Percentiles rank a stretch among this genome's conserved stretches.
These are phyloP conservation scores for Lasiodiplodia citricola DNA, from an alignment of 2,329 filamentous ascomycete genomes.

Conservation along the genomic window DNA sequence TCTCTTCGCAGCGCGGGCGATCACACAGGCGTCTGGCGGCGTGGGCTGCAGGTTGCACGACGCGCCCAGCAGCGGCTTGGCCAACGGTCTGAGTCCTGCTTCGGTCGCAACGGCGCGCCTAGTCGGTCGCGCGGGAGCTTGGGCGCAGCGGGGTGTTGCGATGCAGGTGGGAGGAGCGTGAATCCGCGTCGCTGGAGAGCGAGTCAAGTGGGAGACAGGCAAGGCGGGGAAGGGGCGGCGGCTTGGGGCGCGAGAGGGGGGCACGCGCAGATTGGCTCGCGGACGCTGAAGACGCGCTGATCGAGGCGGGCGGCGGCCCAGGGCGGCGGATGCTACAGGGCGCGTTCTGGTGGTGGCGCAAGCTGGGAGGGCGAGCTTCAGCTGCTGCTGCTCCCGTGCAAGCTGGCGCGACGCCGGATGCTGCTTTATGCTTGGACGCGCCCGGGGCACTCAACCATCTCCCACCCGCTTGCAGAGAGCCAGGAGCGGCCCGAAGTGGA, in stretches of 20 bases:
- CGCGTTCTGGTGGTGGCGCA: not conserved
- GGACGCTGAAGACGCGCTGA: conserved; percentile 8
- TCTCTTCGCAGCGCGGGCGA: conserved; percentile 13
- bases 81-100: conserved; percentile 12
- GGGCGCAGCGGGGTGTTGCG: not conserved
- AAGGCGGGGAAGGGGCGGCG: conserved; percentile 16
- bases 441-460: conserved; percentile 18
- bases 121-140: not conserved
- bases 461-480: conserved; percentile 16
- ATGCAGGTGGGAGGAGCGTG: conserved; percentile 6
- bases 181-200: conserved; percentile 12
- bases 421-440: conserved; percentile 10
- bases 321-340: conserved; percentile 1
- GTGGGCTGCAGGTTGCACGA: conserved; percentile 19
- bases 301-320: conserved; percentile 10
- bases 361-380: conserved; percentile 1
- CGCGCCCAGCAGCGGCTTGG: not conserved
- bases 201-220: conserved; percentile 16
- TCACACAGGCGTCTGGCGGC: conserved; percentile 15
- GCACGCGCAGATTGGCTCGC: conserved; percentile 7
- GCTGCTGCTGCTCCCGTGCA: not conserved
- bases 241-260: conserved; percentile 5
- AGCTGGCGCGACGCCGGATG: not conserved
- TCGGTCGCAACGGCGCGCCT: conserved; percentile 7
- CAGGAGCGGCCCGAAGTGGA: conserved; percentile 14